Base-by-base conservation (phyloP, 2,329 filamentous ascomycete species). In the Stemphylium lycopersici region DNA sequence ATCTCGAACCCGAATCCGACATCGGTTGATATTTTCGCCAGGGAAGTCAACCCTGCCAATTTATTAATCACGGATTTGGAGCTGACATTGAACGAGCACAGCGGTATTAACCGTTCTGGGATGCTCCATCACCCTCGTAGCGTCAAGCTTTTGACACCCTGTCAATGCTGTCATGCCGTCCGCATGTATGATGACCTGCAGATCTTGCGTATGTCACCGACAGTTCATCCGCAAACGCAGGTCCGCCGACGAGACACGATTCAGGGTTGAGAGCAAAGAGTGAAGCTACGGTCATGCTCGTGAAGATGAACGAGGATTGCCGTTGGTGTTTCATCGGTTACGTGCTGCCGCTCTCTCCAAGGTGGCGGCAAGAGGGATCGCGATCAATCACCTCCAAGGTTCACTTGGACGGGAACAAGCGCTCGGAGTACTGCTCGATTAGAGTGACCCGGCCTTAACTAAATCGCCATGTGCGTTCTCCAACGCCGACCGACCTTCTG, bases 271-370 rank as follows among this genome's bases (percentile, higher is more conserved):
- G 40, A 39, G 51, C 46, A 29, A 6, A 32, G 24, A 43, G 40
- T 26, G 29, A 54, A 15, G 40, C 20, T 32, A n/a, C 29, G 26
- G 31, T 42, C 46, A n/a, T 8, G 37, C 24, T 38, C 20, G 37
- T n/a, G 12, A 44, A 39, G 36, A 12, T 8, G 22, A 41, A 20
- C n/a, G 37, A 34, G 40, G 46, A 45, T 26, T 20, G 18, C 11
- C 39, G 34, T 44, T 29, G 33, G 40, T 26, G 50, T 50, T 54
- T 54, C 51, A 54, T 50, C 46, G 51, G 39, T 13, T 44, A n/a
- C 32, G 37, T 16, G 34, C 36, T 36, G 24, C 40, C 46, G 46
- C 5, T 16, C 39, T 13, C 15, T 32, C 34, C 32, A 33, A 43
- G 40, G 15, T 22, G 18, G 39, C n/a, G 32, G 29, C 40, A n/a